Base-by-base conservation (phyloP, 2,329 filamentous ascomycete species). In the Cercospora beticola region DNA sequence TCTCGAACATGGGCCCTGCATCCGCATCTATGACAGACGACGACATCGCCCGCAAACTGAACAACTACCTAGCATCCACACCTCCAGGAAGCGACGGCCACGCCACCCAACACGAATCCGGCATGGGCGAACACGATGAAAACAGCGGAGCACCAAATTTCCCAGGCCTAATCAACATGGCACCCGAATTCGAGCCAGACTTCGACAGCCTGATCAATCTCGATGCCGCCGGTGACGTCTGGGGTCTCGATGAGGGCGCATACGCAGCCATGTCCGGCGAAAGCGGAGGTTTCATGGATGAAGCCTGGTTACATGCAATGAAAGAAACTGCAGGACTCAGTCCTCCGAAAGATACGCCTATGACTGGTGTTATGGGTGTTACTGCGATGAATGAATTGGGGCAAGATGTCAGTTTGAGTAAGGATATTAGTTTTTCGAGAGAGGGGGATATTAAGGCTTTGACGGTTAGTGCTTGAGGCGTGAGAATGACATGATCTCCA, bases 61-160 rank as follows among this genome's bases (percentile, higher is more conserved):
- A 83, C 74, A 81, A 80, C 1, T 85, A 83, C 79, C 80, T 85
- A n/a, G 83, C 83, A 10, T 82, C 81, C 43, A 84, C 83, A 1
- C 83, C 83, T 3, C 83, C 83, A 2, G 81, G 82, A 31, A 83
- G 77, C 5, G 77, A 78, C 14, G 67, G 74, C 31, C 36, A 33
- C 28, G 28, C 40, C 23, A 70, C 72, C 16, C 69, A 69, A 61
- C 67, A 73, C 58, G 40, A 67, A 63, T 62, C 57, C 12, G 57
- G 46, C 18, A 62, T 46, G 14, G 43, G 66, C 12, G 62, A 62
- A 26, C 36, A 52, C 12, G 68, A 67, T 9, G n/a, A 61, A 16
- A 49, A 28, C 14, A 61, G 43, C 5, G 49, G 26, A 23, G 52
- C 49, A n/a, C 16, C 66, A 0, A 46, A 31, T 9, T 68, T 75